Evolutionary conservation across 192 early-diverging fungal genomes (phyloP), one percentile per base, ranked within the genome.

Genomic region (Paraglomus brasilianum): DNA sequence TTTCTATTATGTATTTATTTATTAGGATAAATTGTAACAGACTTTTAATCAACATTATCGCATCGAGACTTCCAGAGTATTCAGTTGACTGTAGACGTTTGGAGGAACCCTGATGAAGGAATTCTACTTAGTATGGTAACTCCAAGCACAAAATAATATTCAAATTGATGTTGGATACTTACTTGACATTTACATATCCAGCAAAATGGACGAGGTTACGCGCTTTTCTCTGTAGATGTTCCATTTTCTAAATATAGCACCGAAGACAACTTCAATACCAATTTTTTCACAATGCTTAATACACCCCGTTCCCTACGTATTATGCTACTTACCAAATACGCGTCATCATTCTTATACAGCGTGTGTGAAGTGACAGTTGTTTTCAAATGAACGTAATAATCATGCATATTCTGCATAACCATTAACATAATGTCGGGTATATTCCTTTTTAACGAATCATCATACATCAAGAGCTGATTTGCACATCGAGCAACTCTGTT

Each of bases 371-470:
- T 36, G 2, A 40, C 19, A 10, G 44, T n/a, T n/a, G 36, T 77
- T 52, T 86, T 89, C 45, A 82, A 74, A 4, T 76, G 71, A 8
- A 85, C 72, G 67, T 88, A 91, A 59, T 88, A 66, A 36, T 81
- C 78, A 56, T 82, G 74, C 53, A 92, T 68, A 47, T 79, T 83
- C 17, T 86, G 82, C 89, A 92, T 93, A 4, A 89, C 82, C 44
- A 82, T 80, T 24, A 93, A 72, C 17, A 98, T 70, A 7, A 95
- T 75, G 9, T 90, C 83, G 8, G 94, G 89, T 69, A 95, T 81
- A 75, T 89, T 89, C 22, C 85, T 83, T 9, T 86, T 81, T 19
- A 98, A 83, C 8, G 76, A 69, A 46, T 91, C 89, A 57, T 91
- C 87, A 59, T 92, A 73, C 2, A 19, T 67, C 38, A 78, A 73